These are phyloP conservation scores for Gomphus bonarii DNA, from an alignment of 1,284 basidiomycete genomes.

Conservation along the genomic window DNA sequence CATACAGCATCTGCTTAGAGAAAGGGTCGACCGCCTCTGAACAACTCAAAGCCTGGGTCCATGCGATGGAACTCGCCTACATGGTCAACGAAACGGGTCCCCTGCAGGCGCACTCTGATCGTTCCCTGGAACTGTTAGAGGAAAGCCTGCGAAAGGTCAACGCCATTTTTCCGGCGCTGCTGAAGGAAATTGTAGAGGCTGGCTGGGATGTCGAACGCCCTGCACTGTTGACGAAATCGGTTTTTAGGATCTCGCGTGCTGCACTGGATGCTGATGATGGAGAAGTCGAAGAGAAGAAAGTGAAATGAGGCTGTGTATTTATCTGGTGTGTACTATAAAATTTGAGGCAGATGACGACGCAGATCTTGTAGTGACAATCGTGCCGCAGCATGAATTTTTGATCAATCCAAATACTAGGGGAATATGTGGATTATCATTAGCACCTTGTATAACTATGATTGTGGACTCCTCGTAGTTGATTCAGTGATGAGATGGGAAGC, in stretches of 20 bases:
- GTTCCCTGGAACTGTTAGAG: not conserved
- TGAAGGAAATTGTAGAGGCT: not conserved
- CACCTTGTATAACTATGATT: too few species aligned
- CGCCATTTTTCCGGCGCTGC: not conserved
- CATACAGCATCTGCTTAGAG: slow-evolving; percentile 37
- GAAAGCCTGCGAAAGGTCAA: not conserved
- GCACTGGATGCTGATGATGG: not conserved
- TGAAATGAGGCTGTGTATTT: not conserved
- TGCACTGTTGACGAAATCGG: not conserved
- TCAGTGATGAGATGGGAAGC: too few species aligned
- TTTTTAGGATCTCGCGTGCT: not conserved
- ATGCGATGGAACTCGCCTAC: slow-evolving; percentile 26
- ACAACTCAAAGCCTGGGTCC: slow-evolving; percentile 47
- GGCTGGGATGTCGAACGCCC: not conserved
- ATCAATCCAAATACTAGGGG: too few species aligned
- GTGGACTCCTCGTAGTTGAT: too few species aligned
- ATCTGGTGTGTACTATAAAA: too few species aligned
- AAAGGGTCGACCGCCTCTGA: slow-evolving; percentile 35
- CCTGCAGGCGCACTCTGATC: not conserved
- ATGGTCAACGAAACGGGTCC: not conserved
- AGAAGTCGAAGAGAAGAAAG: not conserved
- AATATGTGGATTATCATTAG: too few species aligned
- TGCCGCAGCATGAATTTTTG: too few species aligned
- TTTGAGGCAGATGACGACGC: too few species aligned
- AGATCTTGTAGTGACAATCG: too few species aligned